Conservation (phyloP, 352 stramenopile species). For the Saprolegnia diclina region DNA sequence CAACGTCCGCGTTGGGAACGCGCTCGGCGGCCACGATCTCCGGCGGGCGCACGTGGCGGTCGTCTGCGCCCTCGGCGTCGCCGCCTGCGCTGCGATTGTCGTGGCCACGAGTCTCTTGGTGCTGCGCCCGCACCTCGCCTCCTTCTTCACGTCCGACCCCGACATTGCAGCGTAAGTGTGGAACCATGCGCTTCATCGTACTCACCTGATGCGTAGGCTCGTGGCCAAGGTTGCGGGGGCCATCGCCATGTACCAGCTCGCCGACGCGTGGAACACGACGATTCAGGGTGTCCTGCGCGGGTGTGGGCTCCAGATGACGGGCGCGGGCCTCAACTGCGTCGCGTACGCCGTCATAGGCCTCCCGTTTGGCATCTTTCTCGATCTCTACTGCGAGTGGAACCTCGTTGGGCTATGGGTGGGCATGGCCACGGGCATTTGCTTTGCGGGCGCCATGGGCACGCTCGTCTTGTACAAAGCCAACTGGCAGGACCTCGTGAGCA, state of each 20-base stretch:
- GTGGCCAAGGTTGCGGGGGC: slow-evolving; percentile 55
- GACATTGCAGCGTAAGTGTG: slow-evolving; percentile 1
- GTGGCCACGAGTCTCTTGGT: slow-evolving; percentile 50
- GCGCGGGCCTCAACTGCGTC: slow-evolving; percentile 77
- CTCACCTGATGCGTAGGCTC: slow-evolving; percentile 29
- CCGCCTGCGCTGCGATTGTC: slow-evolving; percentile 38
- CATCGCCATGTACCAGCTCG: slow-evolving; percentile 67
- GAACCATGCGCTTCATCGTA: no score
- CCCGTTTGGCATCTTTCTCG: slow-evolving; percentile 64
- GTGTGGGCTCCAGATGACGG: slow-evolving; percentile 66
- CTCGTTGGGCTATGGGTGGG: slow-evolving; percentile 78
- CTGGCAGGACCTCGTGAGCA: neutral
- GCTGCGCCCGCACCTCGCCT: slow-evolving; percentile 46
- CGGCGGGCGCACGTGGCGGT: slow-evolving; percentile 59
- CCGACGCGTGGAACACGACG: slow-evolving; percentile 60
- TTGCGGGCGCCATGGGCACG: slow-evolving; percentile 29
- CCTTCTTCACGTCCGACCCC: slow-evolving; percentile 52
- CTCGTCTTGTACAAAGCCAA: neutral
- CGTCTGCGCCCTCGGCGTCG: slow-evolving; percentile 48
- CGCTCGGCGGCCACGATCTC: slow-evolving; percentile 70
- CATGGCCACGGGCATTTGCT: slow-evolving; percentile 45
- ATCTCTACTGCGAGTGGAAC: slow-evolving; percentile 49
- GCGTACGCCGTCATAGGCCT: slow-evolving; percentile 74
- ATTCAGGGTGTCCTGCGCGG: slow-evolving; percentile 77
- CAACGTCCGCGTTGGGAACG: slow-evolving; percentile 78